A percentile compares a stretch with the other conserved stretches of the same genome.
Evolutionary conservation across 805 yeast genomes (phyloP).

Genomic region (Zygoascus biomembranicola): DNA sequence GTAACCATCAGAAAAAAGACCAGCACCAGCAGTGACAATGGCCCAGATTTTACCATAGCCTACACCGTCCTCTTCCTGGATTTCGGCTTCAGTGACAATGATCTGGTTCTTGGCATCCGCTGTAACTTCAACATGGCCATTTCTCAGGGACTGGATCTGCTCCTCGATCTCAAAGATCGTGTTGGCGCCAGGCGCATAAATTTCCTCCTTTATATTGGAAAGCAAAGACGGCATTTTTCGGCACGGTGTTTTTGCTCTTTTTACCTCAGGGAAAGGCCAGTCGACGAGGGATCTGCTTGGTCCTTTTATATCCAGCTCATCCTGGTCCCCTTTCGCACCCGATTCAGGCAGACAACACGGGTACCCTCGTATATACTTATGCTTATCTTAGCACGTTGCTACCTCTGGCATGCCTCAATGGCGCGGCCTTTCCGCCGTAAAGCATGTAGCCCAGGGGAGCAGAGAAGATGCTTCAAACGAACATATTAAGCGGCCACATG

Average conservation of each 20-base stretch:
- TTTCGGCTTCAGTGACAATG: not conserved
- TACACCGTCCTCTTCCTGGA: not conserved
- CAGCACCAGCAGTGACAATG: conserved; percentile 79
- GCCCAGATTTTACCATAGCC: conserved; percentile 38
- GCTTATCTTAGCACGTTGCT: too few species aligned
- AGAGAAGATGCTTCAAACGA: too few species aligned
- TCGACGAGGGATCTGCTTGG: not conserved
- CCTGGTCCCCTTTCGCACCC: too few species aligned
- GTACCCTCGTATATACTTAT: too few species aligned
- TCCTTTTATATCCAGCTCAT: not conserved
- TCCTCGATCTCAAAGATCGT: not conserved
- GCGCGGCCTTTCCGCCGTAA: too few species aligned
- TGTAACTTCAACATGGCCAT: not conserved
- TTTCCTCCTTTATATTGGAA: not conserved
- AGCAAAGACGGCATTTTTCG: not conserved
- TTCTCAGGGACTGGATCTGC: not conserved
- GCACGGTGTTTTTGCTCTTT: not conserved
- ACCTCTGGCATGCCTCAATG: too few species aligned
- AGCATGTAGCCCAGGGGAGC: too few species aligned
- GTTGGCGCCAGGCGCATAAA: not conserved
- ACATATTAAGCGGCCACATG: too few species aligned
- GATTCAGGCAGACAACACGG: too few species aligned
- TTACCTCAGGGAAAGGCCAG: too few species aligned
- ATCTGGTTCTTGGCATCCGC: conserved; percentile 1
- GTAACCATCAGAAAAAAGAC: conserved; percentile 87